phyloP scores from a whole-genome alignment of 2,329 filamentous ascomycete genomes.

The Colletotrichum tropicale region DNA sequence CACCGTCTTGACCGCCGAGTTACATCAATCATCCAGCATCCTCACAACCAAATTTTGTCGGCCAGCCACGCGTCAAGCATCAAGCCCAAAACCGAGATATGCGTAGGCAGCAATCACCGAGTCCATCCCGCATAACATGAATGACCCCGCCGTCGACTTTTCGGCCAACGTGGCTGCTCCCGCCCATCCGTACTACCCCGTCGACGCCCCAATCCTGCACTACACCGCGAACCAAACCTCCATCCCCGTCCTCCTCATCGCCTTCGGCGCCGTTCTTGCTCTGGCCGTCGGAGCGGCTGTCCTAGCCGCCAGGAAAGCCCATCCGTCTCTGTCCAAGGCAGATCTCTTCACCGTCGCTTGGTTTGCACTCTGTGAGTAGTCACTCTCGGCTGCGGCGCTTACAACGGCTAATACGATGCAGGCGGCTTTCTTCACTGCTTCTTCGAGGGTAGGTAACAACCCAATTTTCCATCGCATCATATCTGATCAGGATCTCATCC shows the following conservation, averaged over 20 bases:
- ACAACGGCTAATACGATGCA: slow-evolving; percentile 31
- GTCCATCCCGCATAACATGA: neutral
- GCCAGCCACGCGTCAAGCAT: neutral
- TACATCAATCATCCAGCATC: neutral
- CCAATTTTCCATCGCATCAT: neutral
- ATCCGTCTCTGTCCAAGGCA: slow-evolving; percentile 34
- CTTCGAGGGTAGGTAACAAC: slow-evolving; percentile 69
- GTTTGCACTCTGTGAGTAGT: slow-evolving; percentile 59
- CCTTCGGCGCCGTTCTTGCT: slow-evolving; percentile 41
- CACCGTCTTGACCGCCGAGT: neutral
- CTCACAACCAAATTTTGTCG: neutral
- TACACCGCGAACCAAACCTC: slow-evolving; percentile 51
- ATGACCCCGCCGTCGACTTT: neutral
- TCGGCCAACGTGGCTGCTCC: neutral
- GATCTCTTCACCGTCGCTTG: slow-evolving; percentile 53
- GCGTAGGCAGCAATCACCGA: neutral
- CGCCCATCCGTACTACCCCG: slow-evolving; percentile 57
- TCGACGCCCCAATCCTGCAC: slow-evolving; percentile 42
- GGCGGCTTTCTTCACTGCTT: slow-evolving; percentile 76
- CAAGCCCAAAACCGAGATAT: neutral
- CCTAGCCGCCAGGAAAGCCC: slow-evolving; percentile 31
- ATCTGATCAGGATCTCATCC: neutral
- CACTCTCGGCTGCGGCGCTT: neutral
- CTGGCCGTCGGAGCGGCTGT: slow-evolving; percentile 38
- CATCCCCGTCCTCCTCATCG: slow-evolving; percentile 39